Percentiles rank a stretch among this genome's conserved stretches.
phyloP scores from a whole-genome alignment of 352 stramenopile species.

The Phytophthora fragariaefolia region DNA sequence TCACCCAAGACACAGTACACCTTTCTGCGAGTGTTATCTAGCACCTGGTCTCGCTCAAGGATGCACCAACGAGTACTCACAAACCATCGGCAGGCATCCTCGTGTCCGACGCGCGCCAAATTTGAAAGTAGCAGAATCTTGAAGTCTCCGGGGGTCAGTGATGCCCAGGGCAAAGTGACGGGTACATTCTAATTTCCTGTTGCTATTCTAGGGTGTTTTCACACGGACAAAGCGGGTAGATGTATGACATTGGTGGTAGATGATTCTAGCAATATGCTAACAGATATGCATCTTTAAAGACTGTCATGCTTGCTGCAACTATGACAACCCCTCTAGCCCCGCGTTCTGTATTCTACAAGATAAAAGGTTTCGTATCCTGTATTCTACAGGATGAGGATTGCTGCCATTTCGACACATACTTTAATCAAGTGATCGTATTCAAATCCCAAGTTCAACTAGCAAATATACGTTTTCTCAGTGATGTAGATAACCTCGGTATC shows the following conservation, averaged over 20 bases:
- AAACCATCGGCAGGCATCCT: neutral
- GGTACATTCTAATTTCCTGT: slow-evolving; percentile 7
- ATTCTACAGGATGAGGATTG: no score
- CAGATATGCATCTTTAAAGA: slow-evolving; percentile 18
- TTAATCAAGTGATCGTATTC: no score
- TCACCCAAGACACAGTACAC: neutral
- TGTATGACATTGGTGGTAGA: slow-evolving; percentile 6
- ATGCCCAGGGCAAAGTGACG: slow-evolving; percentile 8
- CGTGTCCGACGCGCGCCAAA: neutral
- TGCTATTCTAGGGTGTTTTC: neutral
- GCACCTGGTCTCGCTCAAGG: neutral
- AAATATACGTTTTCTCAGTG: no score
- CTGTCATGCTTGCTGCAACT: slow-evolving; percentile 8
- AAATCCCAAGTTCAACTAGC: no score
- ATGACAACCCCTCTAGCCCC: no score
- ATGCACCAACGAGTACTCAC: neutral
- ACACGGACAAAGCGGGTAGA: neutral
- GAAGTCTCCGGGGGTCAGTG: neutral
- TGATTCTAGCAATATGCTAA: slow-evolving; percentile 4
- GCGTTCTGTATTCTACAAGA: no score
- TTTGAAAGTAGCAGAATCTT: slow-evolving; percentile 12
- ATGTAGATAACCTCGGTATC: no score
- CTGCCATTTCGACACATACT: no score
- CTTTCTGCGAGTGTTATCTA: neutral
- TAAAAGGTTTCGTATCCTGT: no score